Evolutionary conservation across 768 basidiomycete species (phyloP).

Genomic region (Gymnopilus dilepis): DNA sequence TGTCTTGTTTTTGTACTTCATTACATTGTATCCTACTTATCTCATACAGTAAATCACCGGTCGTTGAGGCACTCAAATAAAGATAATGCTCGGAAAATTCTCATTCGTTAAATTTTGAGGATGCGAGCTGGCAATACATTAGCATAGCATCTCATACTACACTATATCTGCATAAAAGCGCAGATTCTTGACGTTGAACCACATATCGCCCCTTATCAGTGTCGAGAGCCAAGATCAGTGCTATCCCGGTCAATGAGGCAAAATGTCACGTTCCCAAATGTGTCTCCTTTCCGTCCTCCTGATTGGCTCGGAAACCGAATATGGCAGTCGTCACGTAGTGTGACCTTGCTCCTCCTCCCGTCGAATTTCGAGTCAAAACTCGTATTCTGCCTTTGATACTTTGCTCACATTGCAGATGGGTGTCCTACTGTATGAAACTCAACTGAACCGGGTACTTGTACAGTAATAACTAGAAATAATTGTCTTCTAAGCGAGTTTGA

Average conservation of each 20-base stretch:
- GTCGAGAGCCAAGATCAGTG: constrained; percentile 12
- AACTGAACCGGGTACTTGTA: too few relatives aligned
- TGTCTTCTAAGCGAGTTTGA: neutral
- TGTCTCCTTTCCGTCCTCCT: neutral
- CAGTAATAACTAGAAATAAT: too few relatives aligned
- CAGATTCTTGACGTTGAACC: constrained; percentile 4
- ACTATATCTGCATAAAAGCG: neutral
- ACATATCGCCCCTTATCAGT: constrained; percentile 17
- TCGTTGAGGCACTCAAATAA: constrained; percentile 18
- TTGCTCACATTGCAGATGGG: too few relatives aligned
- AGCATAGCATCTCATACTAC: neutral
- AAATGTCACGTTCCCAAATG: constrained; percentile 12
- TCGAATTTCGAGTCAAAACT: too few relatives aligned
- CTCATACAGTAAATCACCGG: constrained; percentile 20
- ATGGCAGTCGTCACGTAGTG: constrained; percentile 24
- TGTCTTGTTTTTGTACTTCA: too few relatives aligned
- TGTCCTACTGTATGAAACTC: too few relatives aligned
- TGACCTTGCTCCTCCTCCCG: too few relatives aligned
- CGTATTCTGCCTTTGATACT: too few relatives aligned
- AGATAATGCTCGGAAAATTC: constrained; percentile 5
- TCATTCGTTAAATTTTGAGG: neutral
- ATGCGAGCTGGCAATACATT: neutral
- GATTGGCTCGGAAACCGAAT: neutral
- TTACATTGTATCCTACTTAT: too few relatives aligned
- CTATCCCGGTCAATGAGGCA: constrained; percentile 20